Conservation (phyloP, 169 alveolate species). For the Cryptosporidium xiaoi region DNA sequence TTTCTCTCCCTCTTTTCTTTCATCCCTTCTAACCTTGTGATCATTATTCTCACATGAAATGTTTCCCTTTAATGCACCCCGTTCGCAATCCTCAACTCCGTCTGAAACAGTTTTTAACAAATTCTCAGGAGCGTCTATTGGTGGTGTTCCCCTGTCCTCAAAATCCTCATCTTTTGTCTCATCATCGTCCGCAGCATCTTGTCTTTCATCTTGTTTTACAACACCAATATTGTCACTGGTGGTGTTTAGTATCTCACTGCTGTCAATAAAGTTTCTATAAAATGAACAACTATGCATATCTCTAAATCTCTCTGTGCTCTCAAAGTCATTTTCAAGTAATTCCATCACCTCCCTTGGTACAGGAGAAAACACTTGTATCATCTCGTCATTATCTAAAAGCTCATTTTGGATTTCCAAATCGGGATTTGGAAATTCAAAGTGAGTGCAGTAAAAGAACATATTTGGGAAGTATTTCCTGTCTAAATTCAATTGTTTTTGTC, state of each 20-base stretch:
- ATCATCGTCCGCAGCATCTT: slow-evolving; percentile 2
- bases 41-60: too few species aligned
- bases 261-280: background rate
- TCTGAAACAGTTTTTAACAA: too few species aligned
- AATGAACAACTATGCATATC: slow-evolving; percentile 22
- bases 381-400: background rate
- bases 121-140: background rate
- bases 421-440: slow-evolving; percentile 22
- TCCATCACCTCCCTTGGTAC: slow-evolving; percentile 27
- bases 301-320: slow-evolving; percentile 16
- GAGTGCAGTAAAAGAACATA: slow-evolving; percentile 42
- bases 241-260: background rate
- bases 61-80: too few species aligned
- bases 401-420: background rate
- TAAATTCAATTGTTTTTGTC: slow-evolving; percentile 28
- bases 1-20: too few species aligned
- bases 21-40: too few species aligned
- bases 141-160: background rate
- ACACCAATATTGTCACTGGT: background rate
- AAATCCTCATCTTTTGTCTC: background rate
- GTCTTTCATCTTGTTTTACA: background rate
- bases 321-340: slow-evolving; percentile 24
- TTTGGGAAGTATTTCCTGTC: slow-evolving; percentile 44
- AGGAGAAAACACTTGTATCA: slow-evolving; percentile 3
- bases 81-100: too few species aligned